These are phyloP conservation scores for Boletales sp. DNA, from an alignment of 768 basidiomycete genomes.

Conservation along the genomic window DNA sequence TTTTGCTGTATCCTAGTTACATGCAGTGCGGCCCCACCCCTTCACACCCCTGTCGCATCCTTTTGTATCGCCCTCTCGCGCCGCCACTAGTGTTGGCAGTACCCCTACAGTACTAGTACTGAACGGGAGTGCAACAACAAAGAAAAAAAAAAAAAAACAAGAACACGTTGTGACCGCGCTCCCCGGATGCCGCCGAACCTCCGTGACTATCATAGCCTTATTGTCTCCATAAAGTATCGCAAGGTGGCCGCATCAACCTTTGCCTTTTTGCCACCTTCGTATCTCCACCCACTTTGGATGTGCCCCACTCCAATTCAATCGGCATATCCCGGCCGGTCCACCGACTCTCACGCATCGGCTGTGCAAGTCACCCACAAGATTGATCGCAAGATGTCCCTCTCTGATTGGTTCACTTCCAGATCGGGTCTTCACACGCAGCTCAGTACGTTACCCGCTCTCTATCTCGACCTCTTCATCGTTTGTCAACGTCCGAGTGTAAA, in stretches of 20 bases:
- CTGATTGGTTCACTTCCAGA: conserved; percentile 13
- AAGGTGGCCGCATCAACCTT: conserved; percentile 7
- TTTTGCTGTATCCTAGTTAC: neutral
- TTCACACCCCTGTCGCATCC: neutral
- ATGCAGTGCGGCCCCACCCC: neutral
- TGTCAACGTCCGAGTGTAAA: neutral
- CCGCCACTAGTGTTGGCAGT: no score
- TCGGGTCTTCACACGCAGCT: neutral
- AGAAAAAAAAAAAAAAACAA: neutral
- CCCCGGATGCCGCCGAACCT: conserved; percentile 7
- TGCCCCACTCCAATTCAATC: conserved; percentile 27
- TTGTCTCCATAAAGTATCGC: conserved; percentile 12
- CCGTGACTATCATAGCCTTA: conserved; percentile 6
- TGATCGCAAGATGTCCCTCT: conserved; percentile 15
- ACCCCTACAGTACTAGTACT: no score
- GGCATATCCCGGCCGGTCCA: conserved; percentile 15
- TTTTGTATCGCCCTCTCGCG: no score
- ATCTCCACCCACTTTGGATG: conserved; percentile 24
- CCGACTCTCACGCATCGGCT: conserved; percentile 28
- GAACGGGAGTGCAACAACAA: neutral
- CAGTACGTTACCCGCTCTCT: conserved; percentile 13
- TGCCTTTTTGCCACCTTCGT: conserved; percentile 9
- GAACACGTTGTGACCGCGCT: conserved; percentile 6
- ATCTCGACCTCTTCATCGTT: conserved; percentile 1
- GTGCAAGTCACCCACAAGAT: conserved; percentile 20